Evolutionary conservation across 495 filamentous ascomycete genomes (phyloP), one percentile per base, ranked within the genome.

Genomic region (Talaromyces liani): DNA sequence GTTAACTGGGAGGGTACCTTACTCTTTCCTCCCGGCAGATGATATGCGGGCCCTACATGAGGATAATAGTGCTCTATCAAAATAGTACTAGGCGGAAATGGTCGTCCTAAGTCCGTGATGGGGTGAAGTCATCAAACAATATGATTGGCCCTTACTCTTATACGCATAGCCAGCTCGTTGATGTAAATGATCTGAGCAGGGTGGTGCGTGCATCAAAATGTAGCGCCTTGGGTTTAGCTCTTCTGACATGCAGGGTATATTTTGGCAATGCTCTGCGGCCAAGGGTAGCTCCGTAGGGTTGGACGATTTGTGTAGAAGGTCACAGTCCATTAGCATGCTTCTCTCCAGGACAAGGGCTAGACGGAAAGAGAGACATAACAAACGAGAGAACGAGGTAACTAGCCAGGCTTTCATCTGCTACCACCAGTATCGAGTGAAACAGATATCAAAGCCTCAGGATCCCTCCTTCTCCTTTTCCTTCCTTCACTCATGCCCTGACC

Each of bases 371-470:
- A 56, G 27, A 56, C 53, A 6, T 1, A 56, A 31, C 29, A 25
- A 27, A 29, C 5, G 22, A 29, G 24, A 56, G 14, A 54, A 54
- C 29, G 20, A n/a, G 24, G 34, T 22, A 60, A 16, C 58, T 60
- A 61, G 47, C 41, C 31, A 62, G 25, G 39, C 41, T 60, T 60
- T 27, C 18, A 22, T 41, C 36, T 41, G 14, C 34, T 22, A 60
- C 58, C 58, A 60, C 20, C n/a, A 41, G 39, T 54, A 54, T 33
- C 8, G 29, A 25, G 27, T 34, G 60, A 62, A 62, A 62, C 60
- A 62, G 60, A 62, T 62, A 62, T 62, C 60, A 62, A 34, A 20
- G 39, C 29, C 45, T 29, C n/a, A 62, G 16, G 2, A 22, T 41
- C 60, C 41, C 45, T n/a, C 25, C 47, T 53, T 36, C 49, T 24